A percentile compares a stretch with the other conserved stretches of the same genome.
Conservation (phyloP, 2,329 filamentous ascomycete genomes). For the Verticillium klebahnii region DNA sequence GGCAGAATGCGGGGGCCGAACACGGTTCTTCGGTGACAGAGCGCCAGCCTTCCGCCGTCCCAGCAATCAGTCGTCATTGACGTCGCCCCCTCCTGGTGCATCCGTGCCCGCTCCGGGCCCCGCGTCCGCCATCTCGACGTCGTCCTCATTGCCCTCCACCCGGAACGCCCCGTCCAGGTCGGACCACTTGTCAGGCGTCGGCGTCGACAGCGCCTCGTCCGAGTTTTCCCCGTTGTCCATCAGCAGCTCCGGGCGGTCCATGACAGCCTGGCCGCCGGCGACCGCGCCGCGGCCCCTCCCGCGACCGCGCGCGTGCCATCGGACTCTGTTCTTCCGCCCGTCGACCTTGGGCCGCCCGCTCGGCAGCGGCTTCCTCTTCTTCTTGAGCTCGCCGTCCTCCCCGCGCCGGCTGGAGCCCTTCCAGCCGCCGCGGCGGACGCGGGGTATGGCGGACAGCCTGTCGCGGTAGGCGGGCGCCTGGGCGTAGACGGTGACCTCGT, state of each 20-base stretch:
- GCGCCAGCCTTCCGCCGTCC: not conserved
- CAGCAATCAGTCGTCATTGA: not conserved
- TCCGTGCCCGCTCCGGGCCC: not conserved
- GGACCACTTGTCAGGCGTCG: constrained; percentile 29
- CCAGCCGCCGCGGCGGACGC: not conserved
- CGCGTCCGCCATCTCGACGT: not conserved
- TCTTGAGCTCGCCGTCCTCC: constrained; percentile 12
- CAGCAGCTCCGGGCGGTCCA: not conserved
- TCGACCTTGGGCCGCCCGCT: not conserved
- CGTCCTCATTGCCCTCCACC: constrained; percentile 20
- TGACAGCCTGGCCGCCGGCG: not conserved
- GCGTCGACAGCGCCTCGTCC: constrained; percentile 20
- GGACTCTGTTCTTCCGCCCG: constrained; percentile 8
- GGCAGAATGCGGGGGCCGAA: not conserved
- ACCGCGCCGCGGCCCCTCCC: not conserved
- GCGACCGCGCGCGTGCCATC: constrained; percentile 6
- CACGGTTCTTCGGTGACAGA: not conserved
- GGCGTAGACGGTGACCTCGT: constrained; percentile 59
- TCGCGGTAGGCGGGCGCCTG: constrained; percentile 37
- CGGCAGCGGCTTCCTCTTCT: constrained; percentile 12
- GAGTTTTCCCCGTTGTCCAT: not conserved
- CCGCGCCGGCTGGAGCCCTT: not conserved
- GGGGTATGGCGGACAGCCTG: constrained; percentile 13
- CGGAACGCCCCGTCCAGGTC: constrained; percentile 20
- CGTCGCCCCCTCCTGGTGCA: not conserved